Base-by-base conservation (phyloP, 2,329 filamentous ascomycete species). In the Fusarium nodosum region DNA sequence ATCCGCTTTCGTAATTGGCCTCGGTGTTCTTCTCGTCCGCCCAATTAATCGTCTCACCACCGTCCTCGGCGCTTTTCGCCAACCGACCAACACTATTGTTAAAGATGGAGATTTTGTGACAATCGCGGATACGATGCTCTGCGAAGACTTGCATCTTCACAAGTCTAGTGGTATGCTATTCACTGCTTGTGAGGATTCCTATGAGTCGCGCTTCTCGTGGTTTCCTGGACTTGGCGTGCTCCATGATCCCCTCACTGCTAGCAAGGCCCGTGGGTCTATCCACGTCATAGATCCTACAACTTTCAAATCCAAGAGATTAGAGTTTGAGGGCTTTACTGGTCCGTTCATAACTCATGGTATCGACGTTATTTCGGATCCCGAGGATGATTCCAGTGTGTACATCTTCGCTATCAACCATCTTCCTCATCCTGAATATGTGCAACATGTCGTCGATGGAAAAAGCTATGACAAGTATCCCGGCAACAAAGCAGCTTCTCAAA, bases 331-430 rank as follows among this genome's bases (percentile, higher is more conserved):
- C 55, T 90, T 89, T 65, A 61, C 82, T 3, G 81, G 81, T 0
- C 80, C 86, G 0, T 88, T 90, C 51, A 72, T 85, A 8, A 88
- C 88, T 0, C 88, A 90, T 66, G 88, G 88, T 2, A 87, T 90
- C 64, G 87, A 88, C 60, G 80, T 90, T 9, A 81, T 88, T n/a
- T 74, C 79, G 5, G 86, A 89, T 64, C 82, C 82, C 0, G 71
- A 81, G 3, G 71, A 33, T 0, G 71, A 4, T 47, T 56, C 47
- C 36, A 77, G 85, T 0, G 84, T 90, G 8, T 90, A 88, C 68
- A 85, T 90, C 46, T 87, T 87, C 56, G 87, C 85, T 0, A 76
- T 90, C 51, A 90, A 90, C 67, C 88, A 90, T 57, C 69, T 85
- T 2, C 84, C 87, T 0, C 84, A 88, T 58, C 79, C 80, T 0